Base-by-base conservation (phyloP, 2,329 filamentous ascomycete species). In the Fusarium sp. region DNA sequence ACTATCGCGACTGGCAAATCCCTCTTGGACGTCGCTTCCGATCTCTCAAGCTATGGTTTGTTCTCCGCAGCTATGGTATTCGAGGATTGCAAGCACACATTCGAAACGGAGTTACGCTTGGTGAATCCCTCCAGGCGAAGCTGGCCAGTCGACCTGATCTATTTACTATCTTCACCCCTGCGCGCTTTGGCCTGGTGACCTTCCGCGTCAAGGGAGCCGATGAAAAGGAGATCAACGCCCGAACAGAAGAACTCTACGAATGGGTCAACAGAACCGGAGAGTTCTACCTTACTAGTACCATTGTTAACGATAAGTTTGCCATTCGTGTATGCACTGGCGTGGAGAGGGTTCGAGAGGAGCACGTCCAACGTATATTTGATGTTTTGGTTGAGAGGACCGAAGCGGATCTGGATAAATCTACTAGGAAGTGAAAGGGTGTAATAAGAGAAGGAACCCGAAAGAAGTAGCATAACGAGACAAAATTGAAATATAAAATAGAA, bases 1-100 rank as follows among this genome's bases (percentile, higher is more conserved):
- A 98, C 82, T 98, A 97, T 84, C 90, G 95, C 39, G 95, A 98
- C 85, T 98, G 95, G 95, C 94, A 97, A 83, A 97, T 98, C 76
- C 94, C 95, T 0, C 90, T 98, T 0, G 95, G 95, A 13, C 87
- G 95, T 4, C 88, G 95, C 18, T 98, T 98, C 87, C 89, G 95
- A 65, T 90, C 92, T 7, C 83, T 98, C 58, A 98, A 98, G 84
- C 91, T 97, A 71, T 98, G 95, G 95, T 98, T 98, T 79, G 94
- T 98, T 13, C 84, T 98, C 76, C 88, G 95, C 45, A 91, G 88
- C 46, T 97, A 94, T 78, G 95, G 95, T 46, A 84, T 97, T 54
- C 85, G 86, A 36, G 95, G 95, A 0, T 82, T 98, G 77, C 91
- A 90, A 74, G 86, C 83, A 6, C 93, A 97, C 76, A 90, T 98